Evolutionary conservation across 805 yeast species (phyloP).

Genomic region (Pichia nakasei): DNA sequence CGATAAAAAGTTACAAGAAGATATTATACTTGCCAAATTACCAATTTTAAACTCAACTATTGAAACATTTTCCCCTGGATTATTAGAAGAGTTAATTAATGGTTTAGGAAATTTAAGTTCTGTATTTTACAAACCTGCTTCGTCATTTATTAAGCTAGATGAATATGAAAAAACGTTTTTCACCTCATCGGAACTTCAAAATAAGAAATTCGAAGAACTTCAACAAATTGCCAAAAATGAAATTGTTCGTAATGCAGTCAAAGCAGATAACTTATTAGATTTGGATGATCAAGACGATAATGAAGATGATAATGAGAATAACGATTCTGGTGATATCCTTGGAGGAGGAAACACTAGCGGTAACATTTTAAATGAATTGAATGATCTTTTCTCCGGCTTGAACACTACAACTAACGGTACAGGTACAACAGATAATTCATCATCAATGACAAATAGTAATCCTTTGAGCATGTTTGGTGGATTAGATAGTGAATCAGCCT

Average conservation of each 20-base stretch:
- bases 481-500: not conserved
- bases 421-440: not conserved
- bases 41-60: conserved; percentile 71
- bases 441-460: conserved; percentile 11
- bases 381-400: conserved; percentile 49
- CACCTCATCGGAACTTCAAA: conserved; percentile 25
- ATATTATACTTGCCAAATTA: conserved; percentile 49
- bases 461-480: conserved; percentile 10
- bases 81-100: conserved; percentile 58
- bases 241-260: conserved; percentile 45
- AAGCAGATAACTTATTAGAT: conserved; percentile 77
- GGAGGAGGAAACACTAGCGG: conserved; percentile 23
- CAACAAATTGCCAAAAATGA: conserved; percentile 71
- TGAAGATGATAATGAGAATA: conserved; percentile 8
- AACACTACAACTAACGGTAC: conserved; percentile 16
- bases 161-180: conserved; percentile 12
- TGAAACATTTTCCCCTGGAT: conserved; percentile 57
- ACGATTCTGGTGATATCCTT: conserved; percentile 9
- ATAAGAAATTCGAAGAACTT: conserved; percentile 66
- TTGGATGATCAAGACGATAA: conserved; percentile 56
- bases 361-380: conserved; percentile 61
- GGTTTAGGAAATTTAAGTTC: conserved; percentile 83
- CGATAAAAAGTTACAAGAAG: conserved; percentile 35
- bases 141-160: conserved; percentile 38
- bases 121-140: conserved; percentile 78